phyloP scores from a whole-genome alignment of 345 rosid genomes.

The Euphorbia peplus region DNA sequence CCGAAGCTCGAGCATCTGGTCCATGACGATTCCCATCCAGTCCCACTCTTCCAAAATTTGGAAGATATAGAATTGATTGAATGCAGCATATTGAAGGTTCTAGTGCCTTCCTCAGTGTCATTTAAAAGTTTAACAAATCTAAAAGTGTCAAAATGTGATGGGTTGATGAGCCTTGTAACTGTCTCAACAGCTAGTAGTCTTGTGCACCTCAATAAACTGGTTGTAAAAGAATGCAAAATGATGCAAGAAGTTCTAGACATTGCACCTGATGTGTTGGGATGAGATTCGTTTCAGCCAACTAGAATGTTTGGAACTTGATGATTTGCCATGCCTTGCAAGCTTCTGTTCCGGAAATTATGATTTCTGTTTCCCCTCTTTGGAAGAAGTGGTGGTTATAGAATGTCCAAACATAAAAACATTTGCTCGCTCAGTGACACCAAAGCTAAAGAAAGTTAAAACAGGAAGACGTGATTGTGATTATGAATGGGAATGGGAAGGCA shows the following conservation, averaged over 20 bases:
- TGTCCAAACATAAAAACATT: not conserved
- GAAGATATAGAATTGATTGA: not conserved
- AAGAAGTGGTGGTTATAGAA: not conserved
- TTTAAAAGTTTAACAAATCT: not conserved
- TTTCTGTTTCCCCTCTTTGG: not conserved
- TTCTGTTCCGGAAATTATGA: not conserved
- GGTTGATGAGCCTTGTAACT: not conserved
- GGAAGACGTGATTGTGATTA: not conserved
- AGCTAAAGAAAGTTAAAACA: too few species aligned
- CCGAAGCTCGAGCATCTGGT: not conserved
- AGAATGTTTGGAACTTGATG: not conserved
- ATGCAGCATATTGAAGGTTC: not conserved
- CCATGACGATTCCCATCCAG: not conserved
- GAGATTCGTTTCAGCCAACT: conserved; percentile 3
- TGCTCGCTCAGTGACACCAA: not conserved
- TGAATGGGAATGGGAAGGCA: not conserved
- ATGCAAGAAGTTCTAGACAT: conserved; percentile 4
- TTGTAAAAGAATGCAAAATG: not conserved
- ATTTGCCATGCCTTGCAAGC: conserved; percentile 9
- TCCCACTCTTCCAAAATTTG: not conserved
- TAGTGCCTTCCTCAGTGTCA: conserved; percentile 1
- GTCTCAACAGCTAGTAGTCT: conserved; percentile 4
- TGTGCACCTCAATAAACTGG: not conserved
- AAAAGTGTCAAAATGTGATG: conserved; percentile 4
- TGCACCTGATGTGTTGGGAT: not conserved